A percentile compares a stretch with the other conserved stretches of the same genome.
Evolutionary conservation across 2,329 filamentous ascomycete genomes (phyloP).

Genomic region (Cercospora berteroae): DNA sequence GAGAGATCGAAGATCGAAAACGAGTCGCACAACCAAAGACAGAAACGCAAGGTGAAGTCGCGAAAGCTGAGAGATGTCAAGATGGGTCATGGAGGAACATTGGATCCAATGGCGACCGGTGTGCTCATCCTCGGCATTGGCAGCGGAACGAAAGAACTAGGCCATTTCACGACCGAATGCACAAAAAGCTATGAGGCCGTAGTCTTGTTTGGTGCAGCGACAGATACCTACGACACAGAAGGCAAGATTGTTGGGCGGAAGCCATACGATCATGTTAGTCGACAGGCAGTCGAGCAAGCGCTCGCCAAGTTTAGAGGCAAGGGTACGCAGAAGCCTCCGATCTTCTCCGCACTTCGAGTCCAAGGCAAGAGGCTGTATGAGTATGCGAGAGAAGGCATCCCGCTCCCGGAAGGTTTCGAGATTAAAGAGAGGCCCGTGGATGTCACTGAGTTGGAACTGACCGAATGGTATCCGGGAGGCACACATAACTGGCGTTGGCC

Average conservation of each 20-base stretch:
- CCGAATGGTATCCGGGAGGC: conserved; percentile 82
- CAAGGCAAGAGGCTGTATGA: conserved; percentile 94
- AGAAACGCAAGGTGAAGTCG: conserved; percentile 49
- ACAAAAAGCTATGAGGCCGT: conserved; percentile 91
- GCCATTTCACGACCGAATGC: conserved; percentile 71
- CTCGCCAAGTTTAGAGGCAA: conserved; percentile 74
- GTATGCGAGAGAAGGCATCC: conserved; percentile 85
- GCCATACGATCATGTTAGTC: conserved; percentile 77
- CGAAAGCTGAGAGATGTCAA: conserved; percentile 70
- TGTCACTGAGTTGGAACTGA: conserved; percentile 71
- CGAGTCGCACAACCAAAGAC: conserved; percentile 60
- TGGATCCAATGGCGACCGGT: conserved; percentile 91
- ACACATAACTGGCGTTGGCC: conserved; percentile 79
- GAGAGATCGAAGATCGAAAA: conserved; percentile 57
- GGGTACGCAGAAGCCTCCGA: conserved; percentile 83
- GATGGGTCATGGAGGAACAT: conserved; percentile 91
- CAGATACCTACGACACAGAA: conserved; percentile 84
- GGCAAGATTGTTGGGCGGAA: conserved; percentile 78
- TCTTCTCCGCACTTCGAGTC: conserved; percentile 91
- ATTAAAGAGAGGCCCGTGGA: conserved; percentile 79
- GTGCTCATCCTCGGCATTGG: conserved; percentile 88
- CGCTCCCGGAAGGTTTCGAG: conserved; percentile 69
- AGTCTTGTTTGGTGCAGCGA: conserved; percentile 85
- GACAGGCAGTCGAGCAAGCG: conserved; percentile 72
- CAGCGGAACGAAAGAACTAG: conserved; percentile 78